Percentiles rank a stretch among this genome's conserved stretches.
Conservation (phyloP, 345 rosid genomes). For the Citrus mangshanensis region DNA sequence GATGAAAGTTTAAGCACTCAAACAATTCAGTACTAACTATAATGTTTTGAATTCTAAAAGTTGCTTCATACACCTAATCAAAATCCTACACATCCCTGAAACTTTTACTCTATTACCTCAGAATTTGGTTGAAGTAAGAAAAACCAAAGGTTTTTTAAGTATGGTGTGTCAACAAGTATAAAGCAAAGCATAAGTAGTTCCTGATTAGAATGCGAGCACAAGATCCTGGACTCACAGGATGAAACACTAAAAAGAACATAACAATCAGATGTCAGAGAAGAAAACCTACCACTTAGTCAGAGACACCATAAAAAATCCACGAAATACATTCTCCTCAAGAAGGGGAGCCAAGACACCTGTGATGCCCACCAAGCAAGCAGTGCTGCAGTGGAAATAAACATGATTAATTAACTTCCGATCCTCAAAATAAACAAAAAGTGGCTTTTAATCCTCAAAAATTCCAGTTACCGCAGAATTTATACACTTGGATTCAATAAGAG, state of each 20-base stretch:
- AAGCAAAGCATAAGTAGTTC: neutral
- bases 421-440: neutral
- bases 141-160: neutral
- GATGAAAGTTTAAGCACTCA: neutral
- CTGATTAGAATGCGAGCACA: neutral
- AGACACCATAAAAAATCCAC: constrained; percentile 93
- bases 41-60: neutral
- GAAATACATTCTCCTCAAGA: constrained; percentile 91
- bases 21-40: neutral
- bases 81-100: neutral
- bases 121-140: neutral
- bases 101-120: neutral
- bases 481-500: neutral
- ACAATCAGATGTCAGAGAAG: constrained; percentile 1
- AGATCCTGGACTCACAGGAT: neutral
- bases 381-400: constrained; percentile 40
- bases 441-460: neutral
- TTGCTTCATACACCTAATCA: neutral
- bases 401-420: constrained; percentile 2
- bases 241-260: constrained; percentile 5
- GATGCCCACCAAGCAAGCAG: constrained; percentile 81
- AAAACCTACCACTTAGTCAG: constrained; percentile 78
- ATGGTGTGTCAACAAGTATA: neutral
- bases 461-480: neutral
- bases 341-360: constrained; percentile 92